phyloP scores from a whole-genome alignment of 164 flowering plant genomes.

The Kingdonia uniflora region DNA sequence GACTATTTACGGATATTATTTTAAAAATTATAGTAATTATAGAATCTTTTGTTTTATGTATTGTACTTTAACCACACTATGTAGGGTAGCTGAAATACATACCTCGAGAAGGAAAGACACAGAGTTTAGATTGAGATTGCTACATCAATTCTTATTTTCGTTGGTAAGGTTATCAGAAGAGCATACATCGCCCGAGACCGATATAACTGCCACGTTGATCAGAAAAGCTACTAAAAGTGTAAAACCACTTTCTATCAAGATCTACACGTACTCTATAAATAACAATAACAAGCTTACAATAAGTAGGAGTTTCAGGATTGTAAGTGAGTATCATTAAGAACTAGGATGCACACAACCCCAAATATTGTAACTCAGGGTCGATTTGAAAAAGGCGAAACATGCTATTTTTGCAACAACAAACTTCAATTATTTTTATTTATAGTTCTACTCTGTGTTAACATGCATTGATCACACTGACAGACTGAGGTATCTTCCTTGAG shows the following conservation, averaged over 20 bases:
- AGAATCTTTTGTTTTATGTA: neutral
- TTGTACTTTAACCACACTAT: neutral
- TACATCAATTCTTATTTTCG: slow-evolving; percentile 46
- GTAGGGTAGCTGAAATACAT: slow-evolving; percentile 13
- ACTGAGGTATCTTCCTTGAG: slow-evolving; percentile 78
- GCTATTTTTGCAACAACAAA: too few relatives aligned
- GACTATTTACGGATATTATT: neutral
- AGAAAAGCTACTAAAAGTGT: slow-evolving; percentile 77
- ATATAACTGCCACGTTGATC: slow-evolving; percentile 75
- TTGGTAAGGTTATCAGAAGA: too few relatives aligned
- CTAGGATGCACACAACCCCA: too few relatives aligned
- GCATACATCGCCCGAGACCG: slow-evolving; percentile 91
- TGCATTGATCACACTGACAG: slow-evolving; percentile 69
- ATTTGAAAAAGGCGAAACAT: too few relatives aligned
- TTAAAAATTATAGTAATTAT: neutral
- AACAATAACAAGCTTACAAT: neutral
- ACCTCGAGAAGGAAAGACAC: slow-evolving; percentile 82
- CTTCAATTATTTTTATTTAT: too few relatives aligned
- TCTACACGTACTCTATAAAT: slow-evolving; percentile 45
- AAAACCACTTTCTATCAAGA: slow-evolving; percentile 78
- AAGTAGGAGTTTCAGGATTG: too few relatives aligned
- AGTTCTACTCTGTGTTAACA: too few relatives aligned
- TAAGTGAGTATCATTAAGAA: too few relatives aligned
- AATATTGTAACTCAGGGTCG: too few relatives aligned
- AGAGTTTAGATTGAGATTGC: slow-evolving; percentile 61